Conservation (phyloP, 148 eudicot species). For the Rhododendron williamsianum region DNA sequence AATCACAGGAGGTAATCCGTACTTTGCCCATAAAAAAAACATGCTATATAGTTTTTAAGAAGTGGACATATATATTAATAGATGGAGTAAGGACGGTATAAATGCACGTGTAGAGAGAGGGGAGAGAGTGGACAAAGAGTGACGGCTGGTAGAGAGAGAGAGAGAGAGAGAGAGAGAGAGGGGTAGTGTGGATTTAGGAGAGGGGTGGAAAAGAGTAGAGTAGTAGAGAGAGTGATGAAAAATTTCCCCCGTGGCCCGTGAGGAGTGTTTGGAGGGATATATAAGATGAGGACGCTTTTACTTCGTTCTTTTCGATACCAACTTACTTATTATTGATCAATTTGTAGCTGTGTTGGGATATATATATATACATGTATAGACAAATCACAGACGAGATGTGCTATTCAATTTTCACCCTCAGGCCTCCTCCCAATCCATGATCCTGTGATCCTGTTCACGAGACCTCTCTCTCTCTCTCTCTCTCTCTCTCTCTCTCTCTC, state of each 20-base stretch:
- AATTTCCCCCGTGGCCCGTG: slow-evolving; percentile 55
- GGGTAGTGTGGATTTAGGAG: background rate
- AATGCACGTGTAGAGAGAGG: slow-evolving; percentile 58
- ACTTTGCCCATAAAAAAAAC: background rate
- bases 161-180: slow-evolving; percentile 22
- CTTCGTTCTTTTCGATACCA: slow-evolving; percentile 50
- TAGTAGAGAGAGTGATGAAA: slow-evolving; percentile 14
- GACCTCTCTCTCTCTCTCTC: slow-evolving; percentile 37
- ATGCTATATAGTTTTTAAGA: background rate
- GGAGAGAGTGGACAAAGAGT: slow-evolving; percentile 28
- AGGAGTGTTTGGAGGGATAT: slow-evolving; percentile 74
- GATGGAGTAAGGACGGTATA: background rate
- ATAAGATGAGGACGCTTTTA: slow-evolving; percentile 31
- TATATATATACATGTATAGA: background rate
- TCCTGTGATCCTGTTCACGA: slow-evolving; percentile 39
- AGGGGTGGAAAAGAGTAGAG: background rate
- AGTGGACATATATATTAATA: background rate
- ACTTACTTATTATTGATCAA: slow-evolving; percentile 10
- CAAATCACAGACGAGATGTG: background rate
- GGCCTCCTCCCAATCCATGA: slow-evolving; percentile 29
- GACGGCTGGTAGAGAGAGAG: slow-evolving; percentile 55
- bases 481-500: slow-evolving; percentile 20
- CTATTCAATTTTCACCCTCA: slow-evolving; percentile 20
- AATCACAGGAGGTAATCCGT: too few species aligned
- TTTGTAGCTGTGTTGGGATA: background rate